Percentiles rank a stretch among this genome's conserved stretches.
phyloP scores from a whole-genome alignment of 768 basidiomycete genomes.

The Suillus subluteus region DNA sequence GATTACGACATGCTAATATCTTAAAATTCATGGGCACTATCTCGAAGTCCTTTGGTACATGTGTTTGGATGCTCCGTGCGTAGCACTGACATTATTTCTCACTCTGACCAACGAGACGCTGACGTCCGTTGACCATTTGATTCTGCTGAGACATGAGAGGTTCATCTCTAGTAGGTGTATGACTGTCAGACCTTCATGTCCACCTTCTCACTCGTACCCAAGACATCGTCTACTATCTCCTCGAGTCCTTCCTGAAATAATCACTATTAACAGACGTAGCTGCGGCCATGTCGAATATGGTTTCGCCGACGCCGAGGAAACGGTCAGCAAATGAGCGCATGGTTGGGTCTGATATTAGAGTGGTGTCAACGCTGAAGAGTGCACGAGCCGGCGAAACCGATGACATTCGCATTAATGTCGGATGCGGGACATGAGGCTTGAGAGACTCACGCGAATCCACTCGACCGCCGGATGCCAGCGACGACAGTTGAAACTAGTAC shows the following conservation, averaged over 20 bases:
- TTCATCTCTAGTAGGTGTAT: constrained; percentile 4
- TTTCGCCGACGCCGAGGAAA: constrained; percentile 87
- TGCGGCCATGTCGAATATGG: constrained; percentile 84
- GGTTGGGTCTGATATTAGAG: constrained; percentile 75
- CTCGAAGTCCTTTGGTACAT: background rate
- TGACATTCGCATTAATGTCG: background rate
- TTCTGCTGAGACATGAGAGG: constrained; percentile 1
- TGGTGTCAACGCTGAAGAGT: constrained; percentile 61
- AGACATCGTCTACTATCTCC: constrained; percentile 29
- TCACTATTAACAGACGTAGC: constrained; percentile 83
- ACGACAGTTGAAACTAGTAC: constrained; percentile 86
- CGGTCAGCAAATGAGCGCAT: constrained; percentile 75
- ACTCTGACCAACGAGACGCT: background rate
- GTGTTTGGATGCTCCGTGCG: background rate
- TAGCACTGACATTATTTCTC: background rate
- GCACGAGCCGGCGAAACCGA: constrained; percentile 10
- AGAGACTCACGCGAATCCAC: constrained; percentile 81
- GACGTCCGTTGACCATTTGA: background rate
- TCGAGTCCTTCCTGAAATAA: constrained; percentile 71
- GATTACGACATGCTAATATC: background rate
- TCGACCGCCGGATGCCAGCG: constrained; percentile 89
- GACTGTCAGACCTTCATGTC: constrained; percentile 1
- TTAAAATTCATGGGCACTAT: background rate
- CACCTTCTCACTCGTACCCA: background rate
- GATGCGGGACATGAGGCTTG: constrained; percentile 11